These are phyloP conservation scores for Leucosporidium scottii DNA, from an alignment of 768 basidiomycete species.

Conservation along the genomic window DNA sequence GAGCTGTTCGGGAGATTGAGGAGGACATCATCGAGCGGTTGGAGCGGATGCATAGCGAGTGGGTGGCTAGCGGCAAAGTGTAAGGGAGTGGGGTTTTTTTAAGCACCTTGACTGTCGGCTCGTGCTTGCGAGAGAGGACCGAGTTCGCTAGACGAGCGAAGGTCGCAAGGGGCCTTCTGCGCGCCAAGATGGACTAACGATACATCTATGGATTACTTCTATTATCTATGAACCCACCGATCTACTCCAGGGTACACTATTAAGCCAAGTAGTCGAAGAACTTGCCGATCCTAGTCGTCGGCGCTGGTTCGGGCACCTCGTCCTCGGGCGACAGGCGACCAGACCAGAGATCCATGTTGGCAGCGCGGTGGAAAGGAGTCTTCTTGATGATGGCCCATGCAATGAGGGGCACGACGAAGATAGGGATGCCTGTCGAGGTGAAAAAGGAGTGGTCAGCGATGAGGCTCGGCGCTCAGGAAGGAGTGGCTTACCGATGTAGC, in stretches of 20 bases:
- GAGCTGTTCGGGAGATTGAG: conserved; percentile 73
- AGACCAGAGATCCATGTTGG: conserved; percentile 20
- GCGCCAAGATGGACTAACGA: too few species aligned
- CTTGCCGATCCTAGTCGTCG: conserved; percentile 16
- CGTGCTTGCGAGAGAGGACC: too few species aligned
- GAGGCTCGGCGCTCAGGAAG: conserved; percentile 19
- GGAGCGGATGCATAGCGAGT: conserved; percentile 62
- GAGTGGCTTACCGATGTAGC: conserved; percentile 36
- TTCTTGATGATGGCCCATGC: conserved; percentile 43
- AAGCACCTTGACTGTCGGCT: too few species aligned
- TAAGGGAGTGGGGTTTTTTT: too few species aligned
- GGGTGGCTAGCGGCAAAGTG: conserved; percentile 45
- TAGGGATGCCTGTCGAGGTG: conserved; percentile 40
- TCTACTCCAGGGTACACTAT: neutral
- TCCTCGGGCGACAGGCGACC: conserved; percentile 13
- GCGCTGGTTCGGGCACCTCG: conserved; percentile 4
- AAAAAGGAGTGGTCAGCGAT: too few species aligned
- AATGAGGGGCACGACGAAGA: conserved; percentile 41
- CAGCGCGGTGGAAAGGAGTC: conserved; percentile 11
- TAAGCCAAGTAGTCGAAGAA: conserved; percentile 26
- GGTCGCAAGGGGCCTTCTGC: too few species aligned
- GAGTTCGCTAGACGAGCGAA: too few species aligned
- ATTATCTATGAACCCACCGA: too few species aligned
- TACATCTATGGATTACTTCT: too few species aligned
- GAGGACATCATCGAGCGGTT: conserved; percentile 78